Percentiles rank a stretch among this genome's conserved stretches.
These are phyloP conservation scores for Nyssa sinensis DNA, from an alignment of 148 eudicot genomes.

Conservation along the genomic window DNA sequence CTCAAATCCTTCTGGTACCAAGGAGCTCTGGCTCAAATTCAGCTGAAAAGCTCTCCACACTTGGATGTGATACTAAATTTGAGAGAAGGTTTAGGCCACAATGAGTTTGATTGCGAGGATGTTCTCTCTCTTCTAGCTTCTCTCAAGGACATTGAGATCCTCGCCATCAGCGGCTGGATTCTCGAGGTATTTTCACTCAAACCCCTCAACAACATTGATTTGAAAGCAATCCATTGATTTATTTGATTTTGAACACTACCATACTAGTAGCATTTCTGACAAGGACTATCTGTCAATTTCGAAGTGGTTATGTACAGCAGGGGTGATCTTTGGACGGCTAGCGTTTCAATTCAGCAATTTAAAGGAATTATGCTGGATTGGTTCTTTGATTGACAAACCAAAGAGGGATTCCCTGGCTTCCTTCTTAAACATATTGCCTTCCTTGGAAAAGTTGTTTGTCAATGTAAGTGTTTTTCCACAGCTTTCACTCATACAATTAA, in stretches of 20 bases:
- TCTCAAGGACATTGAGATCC: constrained; percentile 18
- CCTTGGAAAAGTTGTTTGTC: constrained; percentile 16
- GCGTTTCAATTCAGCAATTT: constrained; percentile 17
- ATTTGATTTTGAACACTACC: too few relatives aligned
- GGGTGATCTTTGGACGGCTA: constrained; percentile 15
- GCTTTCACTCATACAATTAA: background rate
- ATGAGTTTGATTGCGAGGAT: constrained; percentile 27
- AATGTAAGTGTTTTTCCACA: constrained; percentile 4
- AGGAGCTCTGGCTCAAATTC: constrained; percentile 13
- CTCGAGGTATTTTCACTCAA: constrained; percentile 20
- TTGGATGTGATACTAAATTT: constrained; percentile 23
- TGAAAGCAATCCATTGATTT: too few relatives aligned
- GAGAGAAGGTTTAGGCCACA: constrained; percentile 12
- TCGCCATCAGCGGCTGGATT: constrained; percentile 25
- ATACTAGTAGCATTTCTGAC: background rate
- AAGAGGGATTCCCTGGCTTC: constrained; percentile 18
- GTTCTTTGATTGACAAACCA: background rate
- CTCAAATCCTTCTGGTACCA: constrained; percentile 15
- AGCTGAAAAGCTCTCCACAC: background rate
- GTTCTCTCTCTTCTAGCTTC: constrained; percentile 19
- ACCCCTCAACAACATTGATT: background rate
- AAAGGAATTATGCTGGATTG: constrained; percentile 12
- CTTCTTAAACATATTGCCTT: constrained; percentile 21
- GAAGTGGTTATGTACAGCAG: constrained; percentile 18
- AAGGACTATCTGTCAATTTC: background rate